phyloP scores from a whole-genome alignment of 441 rosid genomes.

The Gossypium schwendimanii region DNA sequence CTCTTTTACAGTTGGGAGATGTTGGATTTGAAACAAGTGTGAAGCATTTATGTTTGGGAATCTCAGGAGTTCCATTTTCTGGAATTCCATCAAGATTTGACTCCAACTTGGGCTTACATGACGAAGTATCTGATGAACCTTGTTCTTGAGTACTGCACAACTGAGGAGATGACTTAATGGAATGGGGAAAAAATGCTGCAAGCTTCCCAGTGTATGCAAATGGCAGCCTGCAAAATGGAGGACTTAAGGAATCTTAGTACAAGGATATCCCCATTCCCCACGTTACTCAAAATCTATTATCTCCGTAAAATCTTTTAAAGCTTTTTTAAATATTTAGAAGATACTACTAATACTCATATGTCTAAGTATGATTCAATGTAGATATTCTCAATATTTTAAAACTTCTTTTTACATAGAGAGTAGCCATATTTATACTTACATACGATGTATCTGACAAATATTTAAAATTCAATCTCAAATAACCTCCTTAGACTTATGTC shows the following conservation, averaged over 20 bases:
- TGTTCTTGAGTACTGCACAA: constrained; percentile 12
- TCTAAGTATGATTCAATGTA: neutral
- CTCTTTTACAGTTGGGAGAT: constrained; percentile 26
- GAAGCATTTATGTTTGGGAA: neutral
- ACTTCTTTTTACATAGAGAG: neutral
- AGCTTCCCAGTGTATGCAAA: constrained; percentile 9
- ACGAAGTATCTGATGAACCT: constrained; percentile 3
- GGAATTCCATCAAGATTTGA: constrained; percentile 13
- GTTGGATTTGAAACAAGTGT: constrained; percentile 8
- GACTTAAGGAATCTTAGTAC: neutral
- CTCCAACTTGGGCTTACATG: constrained; percentile 12
- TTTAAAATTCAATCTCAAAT: too few relatives aligned
- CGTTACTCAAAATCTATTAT: neutral
- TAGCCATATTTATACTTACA: too few relatives aligned
- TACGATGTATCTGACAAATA: too few relatives aligned
- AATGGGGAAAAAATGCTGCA: constrained; percentile 9
- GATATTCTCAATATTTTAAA: neutral
- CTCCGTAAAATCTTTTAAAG: neutral
- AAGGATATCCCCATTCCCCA: neutral
- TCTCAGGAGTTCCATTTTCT: constrained; percentile 23
- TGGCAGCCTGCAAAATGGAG: constrained; percentile 1
- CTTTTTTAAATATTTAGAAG: neutral
- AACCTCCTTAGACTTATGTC: too few relatives aligned
- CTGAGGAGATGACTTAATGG: constrained; percentile 3
- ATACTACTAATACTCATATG: neutral